A percentile compares a stretch with the other conserved stretches of the same genome.
These are phyloP conservation scores for Yamadazyma sp. DNA, from an alignment of 1,139 yeast genomes.

Conservation along the genomic window DNA sequence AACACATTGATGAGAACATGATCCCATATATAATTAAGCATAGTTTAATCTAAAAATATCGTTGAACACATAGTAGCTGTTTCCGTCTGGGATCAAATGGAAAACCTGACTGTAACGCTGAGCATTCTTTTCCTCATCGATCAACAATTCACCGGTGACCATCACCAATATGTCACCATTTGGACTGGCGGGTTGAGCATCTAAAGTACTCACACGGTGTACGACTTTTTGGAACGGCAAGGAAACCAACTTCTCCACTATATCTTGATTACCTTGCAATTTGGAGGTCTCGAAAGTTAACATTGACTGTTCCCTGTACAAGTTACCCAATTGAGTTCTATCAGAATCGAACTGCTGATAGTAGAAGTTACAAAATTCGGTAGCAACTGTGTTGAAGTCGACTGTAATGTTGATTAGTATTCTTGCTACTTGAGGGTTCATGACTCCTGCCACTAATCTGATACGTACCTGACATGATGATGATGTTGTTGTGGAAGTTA, in stretches of 20 bases:
- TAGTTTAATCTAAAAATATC: slow-evolving; percentile 95
- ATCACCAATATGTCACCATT: slow-evolving; percentile 91
- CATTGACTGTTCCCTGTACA: slow-evolving; percentile 97
- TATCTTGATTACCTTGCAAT: slow-evolving; percentile 89
- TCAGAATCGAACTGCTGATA: slow-evolving; percentile 94
- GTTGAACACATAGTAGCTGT: slow-evolving; percentile 89
- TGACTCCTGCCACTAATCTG: too few relatives aligned
- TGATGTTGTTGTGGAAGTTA: not conserved
- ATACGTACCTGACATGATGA: slow-evolving; percentile 19
- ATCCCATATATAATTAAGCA: slow-evolving; percentile 27
- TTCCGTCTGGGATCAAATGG: slow-evolving; percentile 92
- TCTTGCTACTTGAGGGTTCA: not conserved
- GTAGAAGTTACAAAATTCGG: slow-evolving; percentile 91
- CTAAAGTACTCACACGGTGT: slow-evolving; percentile 91
- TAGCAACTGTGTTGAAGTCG: slow-evolving; percentile 70
- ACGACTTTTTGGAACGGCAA: slow-evolving; percentile 90
- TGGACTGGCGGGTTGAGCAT: slow-evolving; percentile 97
- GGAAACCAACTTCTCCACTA: slow-evolving; percentile 84
- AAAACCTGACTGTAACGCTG: slow-evolving; percentile 97
- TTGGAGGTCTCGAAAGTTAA: slow-evolving; percentile 93
- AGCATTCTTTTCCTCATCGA: slow-evolving; percentile 92
- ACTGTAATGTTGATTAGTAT: slow-evolving; percentile 26
- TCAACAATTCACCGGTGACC: slow-evolving; percentile 94
- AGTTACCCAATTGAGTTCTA: slow-evolving; percentile 88
- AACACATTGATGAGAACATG: not conserved